Percentiles rank a stretch among this genome's conserved stretches.
phyloP scores from a whole-genome alignment of 2,329 filamentous ascomycete genomes.

The Xylariales sp. region DNA sequence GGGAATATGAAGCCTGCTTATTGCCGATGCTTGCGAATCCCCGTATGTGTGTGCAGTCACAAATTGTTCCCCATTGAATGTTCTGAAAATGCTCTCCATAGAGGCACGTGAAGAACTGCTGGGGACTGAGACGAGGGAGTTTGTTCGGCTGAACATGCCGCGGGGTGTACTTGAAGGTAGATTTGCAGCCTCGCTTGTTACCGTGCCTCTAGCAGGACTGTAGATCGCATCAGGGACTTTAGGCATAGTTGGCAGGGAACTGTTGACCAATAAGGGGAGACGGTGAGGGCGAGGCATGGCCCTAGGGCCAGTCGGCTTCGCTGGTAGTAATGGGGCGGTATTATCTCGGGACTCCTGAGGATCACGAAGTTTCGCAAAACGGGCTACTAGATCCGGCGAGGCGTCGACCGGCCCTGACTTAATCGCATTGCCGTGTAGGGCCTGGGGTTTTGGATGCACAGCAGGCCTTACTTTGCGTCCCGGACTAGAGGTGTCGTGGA shows the following conservation, averaged over 20 bases:
- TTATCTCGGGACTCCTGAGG: constrained; percentile 53
- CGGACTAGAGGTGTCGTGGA: constrained; percentile 4
- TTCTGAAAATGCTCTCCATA: constrained; percentile 46
- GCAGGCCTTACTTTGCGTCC: constrained; percentile 55
- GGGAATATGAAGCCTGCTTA: constrained; percentile 62
- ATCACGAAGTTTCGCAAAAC: constrained; percentile 68
- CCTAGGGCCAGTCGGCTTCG: constrained; percentile 55
- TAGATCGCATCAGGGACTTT: constrained; percentile 81
- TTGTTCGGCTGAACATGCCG: constrained; percentile 70
- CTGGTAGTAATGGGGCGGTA: constrained; percentile 59
- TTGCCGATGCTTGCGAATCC: constrained; percentile 51
- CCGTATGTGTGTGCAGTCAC: constrained; percentile 48
- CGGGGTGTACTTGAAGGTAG: constrained; percentile 74
- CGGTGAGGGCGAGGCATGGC: constrained; percentile 63
- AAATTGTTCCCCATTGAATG: constrained; percentile 52
- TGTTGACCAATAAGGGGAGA: constrained; percentile 62
- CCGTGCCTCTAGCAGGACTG: constrained; percentile 78
- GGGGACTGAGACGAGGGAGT: constrained; percentile 60
- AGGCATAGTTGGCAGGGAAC: constrained; percentile 68
- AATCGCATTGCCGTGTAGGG: constrained; percentile 71
- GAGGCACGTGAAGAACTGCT: constrained; percentile 45
- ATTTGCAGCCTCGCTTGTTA: constrained; percentile 72
- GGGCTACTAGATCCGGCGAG: constrained; percentile 63
- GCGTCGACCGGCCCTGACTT: constrained; percentile 52
- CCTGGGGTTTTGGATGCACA: constrained; percentile 75